Evolutionary conservation across 495 filamentous ascomycete genomes (phyloP).

Genomic region (Annulohypoxylon moriforme): DNA sequence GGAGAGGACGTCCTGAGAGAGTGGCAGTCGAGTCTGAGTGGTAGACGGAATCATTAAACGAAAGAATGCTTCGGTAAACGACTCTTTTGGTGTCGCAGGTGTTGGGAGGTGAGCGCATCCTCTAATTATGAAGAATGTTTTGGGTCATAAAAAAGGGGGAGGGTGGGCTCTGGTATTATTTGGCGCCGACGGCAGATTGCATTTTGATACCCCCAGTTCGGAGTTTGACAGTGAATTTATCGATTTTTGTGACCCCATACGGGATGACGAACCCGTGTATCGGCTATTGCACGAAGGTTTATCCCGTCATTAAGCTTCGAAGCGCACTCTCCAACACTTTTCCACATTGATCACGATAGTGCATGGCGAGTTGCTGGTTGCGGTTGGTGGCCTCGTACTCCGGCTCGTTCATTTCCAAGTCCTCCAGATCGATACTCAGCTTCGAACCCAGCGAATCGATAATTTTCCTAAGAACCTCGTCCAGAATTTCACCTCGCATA

Average conservation of each 20-base stretch:
- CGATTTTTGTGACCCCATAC: slow-evolving; percentile 25
- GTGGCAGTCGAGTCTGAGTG: slow-evolving; percentile 8
- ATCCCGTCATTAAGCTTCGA: slow-evolving; percentile 39
- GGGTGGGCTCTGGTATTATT: slow-evolving; percentile 24
- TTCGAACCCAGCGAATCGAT: slow-evolving; percentile 43
- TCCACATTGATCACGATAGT: slow-evolving; percentile 55
- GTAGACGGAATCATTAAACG: slow-evolving; percentile 14
- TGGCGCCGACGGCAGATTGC: slow-evolving; percentile 41
- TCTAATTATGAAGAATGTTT: not conserved
- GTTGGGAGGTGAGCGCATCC: slow-evolving; percentile 9
- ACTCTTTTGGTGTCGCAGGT: not conserved
- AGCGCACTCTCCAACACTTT: slow-evolving; percentile 53
- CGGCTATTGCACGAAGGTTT: slow-evolving; percentile 10
- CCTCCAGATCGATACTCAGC: slow-evolving; percentile 48
- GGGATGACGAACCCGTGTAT: not conserved
- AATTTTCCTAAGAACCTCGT: slow-evolving; percentile 33
- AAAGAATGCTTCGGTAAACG: not conserved
- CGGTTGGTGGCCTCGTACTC: slow-evolving; percentile 48
- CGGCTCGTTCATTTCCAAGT: slow-evolving; percentile 47
- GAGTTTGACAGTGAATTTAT: slow-evolving; percentile 42
- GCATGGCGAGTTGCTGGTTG: slow-evolving; percentile 56
- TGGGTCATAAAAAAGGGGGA: not conserved
- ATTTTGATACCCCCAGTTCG: slow-evolving; percentile 46
- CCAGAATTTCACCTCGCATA: slow-evolving; percentile 40
- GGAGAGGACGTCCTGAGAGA: slow-evolving; percentile 26